Evolutionary conservation across 805 yeast genomes (phyloP).

Genomic region (Cyberlindnera euphorbiiphila): DNA sequence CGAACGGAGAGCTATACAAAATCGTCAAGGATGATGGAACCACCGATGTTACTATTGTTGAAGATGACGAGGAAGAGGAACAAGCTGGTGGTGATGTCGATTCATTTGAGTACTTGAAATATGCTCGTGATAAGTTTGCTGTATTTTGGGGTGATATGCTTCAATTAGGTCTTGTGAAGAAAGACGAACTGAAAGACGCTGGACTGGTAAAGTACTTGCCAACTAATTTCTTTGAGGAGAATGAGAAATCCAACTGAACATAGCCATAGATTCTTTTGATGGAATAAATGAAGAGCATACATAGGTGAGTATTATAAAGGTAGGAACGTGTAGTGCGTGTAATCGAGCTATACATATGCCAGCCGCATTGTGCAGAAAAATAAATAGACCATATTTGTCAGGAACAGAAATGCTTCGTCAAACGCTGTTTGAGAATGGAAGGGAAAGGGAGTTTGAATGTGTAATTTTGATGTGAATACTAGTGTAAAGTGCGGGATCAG

Average conservation of each 20-base stretch:
- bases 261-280: too few species aligned
- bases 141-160: constrained; percentile 73
- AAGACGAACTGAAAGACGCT: constrained; percentile 29
- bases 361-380: too few species aligned
- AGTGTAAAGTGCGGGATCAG: neutral
- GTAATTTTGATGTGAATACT: too few species aligned
- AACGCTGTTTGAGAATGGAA: too few species aligned
- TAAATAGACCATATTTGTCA: too few species aligned
- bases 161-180: constrained; percentile 49
- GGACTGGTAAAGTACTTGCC: constrained; percentile 35
- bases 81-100: constrained; percentile 40
- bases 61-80: constrained; percentile 25
- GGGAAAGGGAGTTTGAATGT: neutral
- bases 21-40: constrained; percentile 24
- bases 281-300: neutral
- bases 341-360: too few species aligned
- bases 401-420: too few species aligned
- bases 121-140: constrained; percentile 70
- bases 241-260: too few species aligned
- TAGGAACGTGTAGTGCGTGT: too few species aligned
- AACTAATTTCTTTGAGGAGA: constrained; percentile 19
- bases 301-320: too few species aligned
- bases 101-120: constrained; percentile 73
- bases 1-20: constrained; percentile 50
- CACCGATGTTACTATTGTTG: constrained; percentile 11